phyloP scores from a whole-genome alignment of 2,329 filamentous ascomycete species.

The Zymoseptoria passerinii region DNA sequence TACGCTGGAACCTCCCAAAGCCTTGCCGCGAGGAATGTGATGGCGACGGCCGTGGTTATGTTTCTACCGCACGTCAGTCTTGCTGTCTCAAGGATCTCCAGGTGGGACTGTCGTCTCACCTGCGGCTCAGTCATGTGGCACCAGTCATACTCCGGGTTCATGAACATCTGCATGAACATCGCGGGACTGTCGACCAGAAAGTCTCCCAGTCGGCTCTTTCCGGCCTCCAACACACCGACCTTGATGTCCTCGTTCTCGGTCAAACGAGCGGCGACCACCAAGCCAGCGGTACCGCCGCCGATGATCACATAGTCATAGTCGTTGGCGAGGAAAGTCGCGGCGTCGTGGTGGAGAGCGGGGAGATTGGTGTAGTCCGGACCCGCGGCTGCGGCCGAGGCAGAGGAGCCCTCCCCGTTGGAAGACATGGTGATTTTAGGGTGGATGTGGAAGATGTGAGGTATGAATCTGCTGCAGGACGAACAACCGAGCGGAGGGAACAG shows the following conservation, averaged over 20 bases:
- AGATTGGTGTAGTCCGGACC: conserved; percentile 6
- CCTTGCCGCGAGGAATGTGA: conserved; percentile 28
- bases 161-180: conserved; percentile 19
- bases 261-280: conserved; percentile 25
- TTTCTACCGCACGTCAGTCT: conserved; percentile 5
- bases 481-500: neutral
- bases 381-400: conserved; percentile 7
- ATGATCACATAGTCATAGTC: conserved; percentile 25
- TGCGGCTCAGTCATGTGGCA: conserved; percentile 18
- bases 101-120: conserved; percentile 3
- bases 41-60: conserved; percentile 16
- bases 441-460: neutral
- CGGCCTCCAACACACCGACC: conserved; percentile 29
- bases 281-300: conserved; percentile 28
- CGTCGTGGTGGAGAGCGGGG: conserved; percentile 19
- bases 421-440: conserved; percentile 8
- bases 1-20: conserved; percentile 33
- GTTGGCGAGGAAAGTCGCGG: conserved; percentile 22
- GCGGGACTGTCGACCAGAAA: conserved; percentile 20
- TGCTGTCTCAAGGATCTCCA: neutral
- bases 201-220: conserved; percentile 20
- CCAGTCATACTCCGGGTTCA: conserved; percentile 22
- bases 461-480: neutral
- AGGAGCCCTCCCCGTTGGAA: conserved; percentile 12
- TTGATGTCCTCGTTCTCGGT: conserved; percentile 26